Evolutionary conservation across 2,329 filamentous ascomycete species (phyloP).

Genomic region (Aureobasidium melanogenum): DNA sequence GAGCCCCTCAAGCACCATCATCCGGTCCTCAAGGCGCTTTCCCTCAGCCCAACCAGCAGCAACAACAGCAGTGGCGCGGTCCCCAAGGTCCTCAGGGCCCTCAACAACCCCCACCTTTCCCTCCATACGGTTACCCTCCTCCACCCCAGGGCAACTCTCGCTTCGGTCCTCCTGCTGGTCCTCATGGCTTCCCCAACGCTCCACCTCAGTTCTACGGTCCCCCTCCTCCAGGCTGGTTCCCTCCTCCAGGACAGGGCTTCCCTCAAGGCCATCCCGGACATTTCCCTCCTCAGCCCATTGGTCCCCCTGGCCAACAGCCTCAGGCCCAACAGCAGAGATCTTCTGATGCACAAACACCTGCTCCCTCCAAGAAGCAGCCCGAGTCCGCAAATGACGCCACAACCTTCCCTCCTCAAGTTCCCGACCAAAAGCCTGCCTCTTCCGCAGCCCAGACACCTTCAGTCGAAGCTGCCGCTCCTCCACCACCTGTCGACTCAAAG

Average conservation of each 20-base stretch:
- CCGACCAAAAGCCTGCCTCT: slow-evolving; percentile 23
- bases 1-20: slow-evolving; percentile 2
- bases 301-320: slow-evolving; percentile 38
- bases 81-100: slow-evolving; percentile 27
- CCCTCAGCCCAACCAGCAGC: slow-evolving; percentile 30
- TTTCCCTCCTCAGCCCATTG: slow-evolving; percentile 37
- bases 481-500: slow-evolving; percentile 61
- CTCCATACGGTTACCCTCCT: slow-evolving; percentile 32
- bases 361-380: slow-evolving; percentile 29
- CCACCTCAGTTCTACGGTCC: slow-evolving; percentile 48
- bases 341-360: slow-evolving; percentile 8
- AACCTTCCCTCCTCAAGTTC: slow-evolving; percentile 17
- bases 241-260: slow-evolving; percentile 52
- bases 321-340: slow-evolving; percentile 15
- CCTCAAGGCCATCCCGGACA: slow-evolving; percentile 42
- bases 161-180: slow-evolving; percentile 35
- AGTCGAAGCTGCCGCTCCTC: slow-evolving; percentile 41
- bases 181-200: slow-evolving; percentile 37
- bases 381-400: slow-evolving; percentile 15
- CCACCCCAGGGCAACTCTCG: slow-evolving; percentile 35
- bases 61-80: slow-evolving; percentile 26
- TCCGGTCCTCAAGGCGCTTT: slow-evolving; percentile 18
- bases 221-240: slow-evolving; percentile 62
- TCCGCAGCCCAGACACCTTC: slow-evolving; percentile 24
- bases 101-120: slow-evolving; percentile 21